Conservation (phyloP, 1,284 basidiomycete genomes). For the Cystobasidiaceae sp. region DNA sequence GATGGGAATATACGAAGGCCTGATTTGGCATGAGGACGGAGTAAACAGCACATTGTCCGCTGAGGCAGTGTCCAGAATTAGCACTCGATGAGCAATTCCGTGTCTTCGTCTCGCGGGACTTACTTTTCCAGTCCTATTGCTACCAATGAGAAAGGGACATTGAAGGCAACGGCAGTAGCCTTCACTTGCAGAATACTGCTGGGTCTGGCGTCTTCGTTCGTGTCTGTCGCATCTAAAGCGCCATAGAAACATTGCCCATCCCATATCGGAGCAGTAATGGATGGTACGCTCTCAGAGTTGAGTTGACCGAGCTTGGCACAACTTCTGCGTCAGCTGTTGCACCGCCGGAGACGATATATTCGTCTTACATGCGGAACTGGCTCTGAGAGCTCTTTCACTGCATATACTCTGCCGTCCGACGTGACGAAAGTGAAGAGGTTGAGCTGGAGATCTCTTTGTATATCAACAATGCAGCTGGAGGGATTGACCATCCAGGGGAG, state of each 20-base stretch:
- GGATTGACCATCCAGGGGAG: slow-evolving; percentile 8
- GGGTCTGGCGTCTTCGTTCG: slow-evolving; percentile 48
- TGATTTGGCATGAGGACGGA: slow-evolving; percentile 14
- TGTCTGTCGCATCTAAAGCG: too few species aligned
- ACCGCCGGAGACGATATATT: too few species aligned
- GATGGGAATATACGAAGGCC: slow-evolving; percentile 40
- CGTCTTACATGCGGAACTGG: too few species aligned
- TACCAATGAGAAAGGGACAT: slow-evolving; percentile 75
- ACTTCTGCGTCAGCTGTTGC: too few species aligned
- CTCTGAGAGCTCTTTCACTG: slow-evolving; percentile 25
- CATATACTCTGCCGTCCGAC: slow-evolving; percentile 49
- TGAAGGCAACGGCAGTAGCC: slow-evolving; percentile 62
- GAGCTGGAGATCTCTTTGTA: slow-evolving; percentile 38
- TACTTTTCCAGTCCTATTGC: slow-evolving; percentile 73
- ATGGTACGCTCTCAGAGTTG: too few species aligned
- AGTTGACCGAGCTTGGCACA: neutral
- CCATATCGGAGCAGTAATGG: slow-evolving; percentile 28
- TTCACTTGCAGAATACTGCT: slow-evolving; percentile 59
- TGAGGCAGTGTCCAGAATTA: too few species aligned
- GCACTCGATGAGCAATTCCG: slow-evolving; percentile 34
- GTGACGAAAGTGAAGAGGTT: slow-evolving; percentile 46
- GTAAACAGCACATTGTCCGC: slow-evolving; percentile 15
- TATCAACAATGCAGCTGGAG: slow-evolving; percentile 15
- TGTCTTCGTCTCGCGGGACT: slow-evolving; percentile 37
- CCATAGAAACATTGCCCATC: slow-evolving; percentile 33